Evolutionary conservation across 164 flowering plant genomes (phyloP).

Genomic region (Vitis rotundifolia): DNA sequence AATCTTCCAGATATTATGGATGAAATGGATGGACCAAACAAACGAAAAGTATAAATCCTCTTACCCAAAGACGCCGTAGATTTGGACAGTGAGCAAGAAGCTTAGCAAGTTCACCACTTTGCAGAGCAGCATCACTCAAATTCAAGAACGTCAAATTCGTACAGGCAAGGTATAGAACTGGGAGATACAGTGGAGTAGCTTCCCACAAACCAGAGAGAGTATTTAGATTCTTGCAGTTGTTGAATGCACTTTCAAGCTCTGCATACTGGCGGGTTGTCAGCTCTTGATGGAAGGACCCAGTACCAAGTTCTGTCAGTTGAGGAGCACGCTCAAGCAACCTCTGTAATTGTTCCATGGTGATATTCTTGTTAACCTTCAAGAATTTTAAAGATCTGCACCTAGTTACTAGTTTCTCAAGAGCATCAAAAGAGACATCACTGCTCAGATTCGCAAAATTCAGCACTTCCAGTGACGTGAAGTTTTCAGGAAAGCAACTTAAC

Average conservation of each 20-base stretch:
- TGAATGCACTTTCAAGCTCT: conserved; percentile 52
- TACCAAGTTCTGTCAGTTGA: conserved; percentile 63
- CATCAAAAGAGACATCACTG: conserved; percentile 55
- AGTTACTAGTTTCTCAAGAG: conserved; percentile 63
- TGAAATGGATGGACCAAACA: neutral
- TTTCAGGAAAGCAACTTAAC: conserved; percentile 81
- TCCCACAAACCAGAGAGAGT: conserved; percentile 79
- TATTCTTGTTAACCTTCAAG: conserved; percentile 56
- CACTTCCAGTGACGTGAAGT: conserved; percentile 61
- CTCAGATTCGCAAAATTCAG: conserved; percentile 60
- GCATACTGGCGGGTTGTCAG: conserved; percentile 33
- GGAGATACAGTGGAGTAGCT: conserved; percentile 47
- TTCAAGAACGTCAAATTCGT: conserved; percentile 65
- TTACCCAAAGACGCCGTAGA: conserved; percentile 59
- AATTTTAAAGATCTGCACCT: conserved; percentile 68
- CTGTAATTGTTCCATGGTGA: conserved; percentile 57
- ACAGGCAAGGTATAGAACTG: conserved; percentile 57
- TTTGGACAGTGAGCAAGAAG: conserved; percentile 40
- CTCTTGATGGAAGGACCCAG: conserved; percentile 66
- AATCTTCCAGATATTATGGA: neutral
- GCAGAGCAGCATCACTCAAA: conserved; percentile 58
- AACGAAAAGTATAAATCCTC: neutral
- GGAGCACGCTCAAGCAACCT: conserved; percentile 62
- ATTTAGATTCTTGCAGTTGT: conserved; percentile 46
- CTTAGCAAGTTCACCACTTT: conserved; percentile 52